A percentile compares a stretch with the other conserved stretches of the same genome.
Conservation (phyloP, 257 asterid species). For the Solanum medicagineum region DNA sequence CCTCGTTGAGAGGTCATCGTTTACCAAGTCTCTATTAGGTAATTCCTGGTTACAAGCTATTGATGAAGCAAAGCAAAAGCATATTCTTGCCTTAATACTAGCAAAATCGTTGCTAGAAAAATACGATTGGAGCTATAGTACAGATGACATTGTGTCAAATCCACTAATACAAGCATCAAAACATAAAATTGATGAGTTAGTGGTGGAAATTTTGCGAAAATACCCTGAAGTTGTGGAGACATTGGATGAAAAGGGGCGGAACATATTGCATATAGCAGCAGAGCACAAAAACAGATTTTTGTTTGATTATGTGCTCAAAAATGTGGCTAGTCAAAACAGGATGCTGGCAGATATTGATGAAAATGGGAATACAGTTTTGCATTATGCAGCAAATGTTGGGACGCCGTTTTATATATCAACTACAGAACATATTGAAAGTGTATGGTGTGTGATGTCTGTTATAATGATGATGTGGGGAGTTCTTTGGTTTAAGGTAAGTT, state of each 20-base stretch:
- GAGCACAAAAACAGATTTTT: not conserved
- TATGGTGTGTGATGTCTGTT: not conserved
- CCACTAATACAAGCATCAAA: not conserved
- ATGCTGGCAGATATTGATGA: not conserved
- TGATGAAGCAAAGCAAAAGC: slow-evolving; percentile 4
- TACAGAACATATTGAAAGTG: not conserved
- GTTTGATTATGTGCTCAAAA: not conserved
- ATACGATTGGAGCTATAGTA: not conserved
- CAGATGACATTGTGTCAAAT: not conserved
- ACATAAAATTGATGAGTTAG: not conserved
- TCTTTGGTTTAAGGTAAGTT: not conserved
- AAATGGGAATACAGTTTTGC: slow-evolving; percentile 3
- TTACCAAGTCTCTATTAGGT: not conserved
- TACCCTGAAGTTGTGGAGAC: not conserved
- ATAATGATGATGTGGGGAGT: not conserved
- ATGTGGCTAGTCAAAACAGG: not conserved
- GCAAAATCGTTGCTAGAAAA: not conserved
- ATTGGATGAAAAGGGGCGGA: not conserved
- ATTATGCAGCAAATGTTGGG: not conserved
- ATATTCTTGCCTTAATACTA: not conserved
- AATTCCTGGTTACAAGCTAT: not conserved
- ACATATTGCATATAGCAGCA: not conserved
- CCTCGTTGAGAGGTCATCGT: not conserved
- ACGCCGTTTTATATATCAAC: not conserved
- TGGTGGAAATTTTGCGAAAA: not conserved